Evolutionary conservation across 306 rosid species (phyloP).

Genomic region (Lagenaria siceraria): DNA sequence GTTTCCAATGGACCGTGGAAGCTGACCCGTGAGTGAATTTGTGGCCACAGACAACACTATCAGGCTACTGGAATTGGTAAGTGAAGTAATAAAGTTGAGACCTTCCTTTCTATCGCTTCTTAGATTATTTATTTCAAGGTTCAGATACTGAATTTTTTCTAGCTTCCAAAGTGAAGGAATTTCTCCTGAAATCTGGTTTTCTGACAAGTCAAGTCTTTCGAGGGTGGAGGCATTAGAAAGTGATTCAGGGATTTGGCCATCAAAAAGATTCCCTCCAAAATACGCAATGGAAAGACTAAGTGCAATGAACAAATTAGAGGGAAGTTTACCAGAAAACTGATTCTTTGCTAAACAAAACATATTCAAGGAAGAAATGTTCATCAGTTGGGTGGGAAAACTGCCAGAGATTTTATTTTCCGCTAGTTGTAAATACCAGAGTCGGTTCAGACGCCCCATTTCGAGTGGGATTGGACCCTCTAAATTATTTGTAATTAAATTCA

Average conservation of each 20-base stretch:
- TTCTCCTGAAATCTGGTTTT: constrained; percentile 14
- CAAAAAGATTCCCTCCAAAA: constrained; percentile 20
- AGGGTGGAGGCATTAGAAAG: constrained; percentile 31
- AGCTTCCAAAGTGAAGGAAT: constrained; percentile 26
- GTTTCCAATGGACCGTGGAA: constrained; percentile 1
- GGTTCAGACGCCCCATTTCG: not conserved
- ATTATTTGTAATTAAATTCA: not conserved
- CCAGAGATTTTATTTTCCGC: not conserved
- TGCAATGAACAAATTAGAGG: constrained; percentile 25
- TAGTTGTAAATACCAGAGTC: constrained; percentile 4
- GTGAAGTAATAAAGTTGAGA: not conserved
- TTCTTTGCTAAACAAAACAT: not conserved
- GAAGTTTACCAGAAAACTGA: constrained; percentile 29
- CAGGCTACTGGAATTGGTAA: not conserved
- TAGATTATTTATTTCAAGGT: not conserved
- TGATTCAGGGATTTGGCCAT: constrained; percentile 30
- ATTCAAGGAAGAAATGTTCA: not conserved
- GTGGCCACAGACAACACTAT: not conserved
- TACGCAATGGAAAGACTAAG: constrained; percentile 26
- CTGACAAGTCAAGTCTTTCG: constrained; percentile 11
- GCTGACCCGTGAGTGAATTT: not conserved
- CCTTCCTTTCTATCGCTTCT: not conserved
- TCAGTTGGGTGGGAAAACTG: not conserved
- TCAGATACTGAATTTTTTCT: constrained; percentile 7
- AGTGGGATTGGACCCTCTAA: not conserved